phyloP scores from a whole-genome alignment of 1,284 basidiomycete genomes.

The Irpex sp. region DNA sequence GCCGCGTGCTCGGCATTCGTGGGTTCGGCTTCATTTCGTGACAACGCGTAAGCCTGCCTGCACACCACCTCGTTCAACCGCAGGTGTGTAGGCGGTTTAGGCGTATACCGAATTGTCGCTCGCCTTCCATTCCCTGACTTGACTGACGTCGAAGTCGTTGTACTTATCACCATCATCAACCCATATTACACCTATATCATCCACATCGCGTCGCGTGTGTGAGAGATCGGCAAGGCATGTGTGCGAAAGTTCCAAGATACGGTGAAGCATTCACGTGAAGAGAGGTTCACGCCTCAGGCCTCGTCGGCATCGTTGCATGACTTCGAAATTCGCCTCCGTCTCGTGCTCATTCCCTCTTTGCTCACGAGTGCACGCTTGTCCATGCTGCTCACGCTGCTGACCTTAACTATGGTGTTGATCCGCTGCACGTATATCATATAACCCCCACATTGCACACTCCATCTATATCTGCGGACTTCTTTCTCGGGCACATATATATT shows the following conservation, averaged over 20 bases:
- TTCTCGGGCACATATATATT: neutral
- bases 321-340: too few relatives aligned
- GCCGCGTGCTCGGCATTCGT: conserved; percentile 87
- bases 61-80: neutral
- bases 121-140: neutral
- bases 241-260: too few relatives aligned
- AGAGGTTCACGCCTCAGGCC: too few relatives aligned
- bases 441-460: neutral
- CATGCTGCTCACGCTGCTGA: too few relatives aligned
- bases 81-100: neutral
- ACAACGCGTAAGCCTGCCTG: conserved; percentile 11
- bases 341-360: too few relatives aligned
- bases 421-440: too few relatives aligned
- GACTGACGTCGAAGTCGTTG: neutral
- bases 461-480: neutral
- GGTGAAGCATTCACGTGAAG: too few relatives aligned
- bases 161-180: neutral
- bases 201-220: neutral
- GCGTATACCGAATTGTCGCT: neutral
- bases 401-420: too few relatives aligned
- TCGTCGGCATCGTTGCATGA: too few relatives aligned
- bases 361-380: too few relatives aligned
- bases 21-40: conserved; percentile 37
- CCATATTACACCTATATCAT: neutral
- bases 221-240: too few relatives aligned